Evolutionary conservation across 257 asterid species (phyloP).

Genomic region (Nicotiana knightiana): DNA sequence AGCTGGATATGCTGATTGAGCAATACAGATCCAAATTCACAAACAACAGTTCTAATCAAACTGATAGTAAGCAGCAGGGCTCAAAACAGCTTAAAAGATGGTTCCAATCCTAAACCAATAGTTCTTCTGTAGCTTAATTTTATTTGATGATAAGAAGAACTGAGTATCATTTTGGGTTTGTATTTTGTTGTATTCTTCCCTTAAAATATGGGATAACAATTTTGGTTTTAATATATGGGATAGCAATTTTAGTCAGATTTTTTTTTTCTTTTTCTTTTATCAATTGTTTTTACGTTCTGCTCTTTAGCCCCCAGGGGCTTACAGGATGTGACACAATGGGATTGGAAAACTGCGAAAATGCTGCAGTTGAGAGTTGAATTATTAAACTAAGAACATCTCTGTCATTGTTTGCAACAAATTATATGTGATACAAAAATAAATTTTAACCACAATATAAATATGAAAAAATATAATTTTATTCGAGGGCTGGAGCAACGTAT

Average conservation of each 20-base stretch:
- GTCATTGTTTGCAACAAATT: too few relatives aligned
- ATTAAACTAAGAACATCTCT: too few relatives aligned
- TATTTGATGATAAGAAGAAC: neutral
- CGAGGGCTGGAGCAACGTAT: too few relatives aligned
- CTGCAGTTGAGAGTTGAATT: neutral
- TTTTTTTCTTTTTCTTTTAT: neutral
- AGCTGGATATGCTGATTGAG: slow-evolving; percentile 69
- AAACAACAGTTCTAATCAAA: slow-evolving; percentile 26
- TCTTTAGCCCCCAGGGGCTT: too few relatives aligned
- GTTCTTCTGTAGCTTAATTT: neutral
- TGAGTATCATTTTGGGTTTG: neutral
- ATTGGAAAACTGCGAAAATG: neutral
- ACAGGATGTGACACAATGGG: neutral
- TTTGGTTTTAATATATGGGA: neutral
- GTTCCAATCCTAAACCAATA: slow-evolving; percentile 51
- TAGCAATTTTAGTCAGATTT: neutral
- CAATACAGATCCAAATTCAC: slow-evolving; percentile 67
- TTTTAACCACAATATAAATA: too few relatives aligned
- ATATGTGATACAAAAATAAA: too few relatives aligned
- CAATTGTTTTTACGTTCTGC: neutral
- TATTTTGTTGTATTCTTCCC: neutral
- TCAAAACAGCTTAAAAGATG: slow-evolving; percentile 74
- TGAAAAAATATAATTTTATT: too few relatives aligned
- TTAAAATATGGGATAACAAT: neutral
- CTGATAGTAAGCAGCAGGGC: slow-evolving; percentile 42